Percentiles rank a stretch among this genome's conserved stretches.
Evolutionary conservation across 2,329 filamentous ascomycete species (phyloP).

Genomic region (Knoxdaviesia proteae): DNA sequence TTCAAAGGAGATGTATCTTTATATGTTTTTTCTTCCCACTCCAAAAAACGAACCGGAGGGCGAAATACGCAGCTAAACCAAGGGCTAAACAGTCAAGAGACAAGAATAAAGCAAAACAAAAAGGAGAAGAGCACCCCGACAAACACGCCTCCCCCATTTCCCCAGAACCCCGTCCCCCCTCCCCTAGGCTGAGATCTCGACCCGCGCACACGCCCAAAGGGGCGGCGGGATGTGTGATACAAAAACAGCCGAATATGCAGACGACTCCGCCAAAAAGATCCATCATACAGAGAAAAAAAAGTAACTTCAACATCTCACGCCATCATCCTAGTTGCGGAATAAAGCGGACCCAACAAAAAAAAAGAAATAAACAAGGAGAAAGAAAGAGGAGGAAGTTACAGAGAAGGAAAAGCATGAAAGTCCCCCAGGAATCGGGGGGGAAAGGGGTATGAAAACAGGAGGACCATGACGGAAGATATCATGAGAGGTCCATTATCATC

Average conservation of each 20-base stretch:
- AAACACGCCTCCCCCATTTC: not conserved
- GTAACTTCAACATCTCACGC: not conserved
- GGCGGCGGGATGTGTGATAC: no score
- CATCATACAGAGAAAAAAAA: not conserved
- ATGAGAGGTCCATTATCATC: no score
- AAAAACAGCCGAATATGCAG: no score
- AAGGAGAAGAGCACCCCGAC: conserved; percentile 1
- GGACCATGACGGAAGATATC: no score
- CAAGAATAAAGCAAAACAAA: conserved; percentile 1
- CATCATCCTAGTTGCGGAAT: not conserved
- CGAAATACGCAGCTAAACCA: no score
- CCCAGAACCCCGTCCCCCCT: no score
- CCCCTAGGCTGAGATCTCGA: no score
- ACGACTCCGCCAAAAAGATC: not conserved
- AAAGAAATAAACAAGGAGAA: not conserved
- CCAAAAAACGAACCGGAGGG: no score
- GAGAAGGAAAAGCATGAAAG: not conserved
- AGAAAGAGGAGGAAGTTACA: not conserved
- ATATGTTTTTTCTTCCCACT: no score
- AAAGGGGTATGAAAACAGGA: not conserved
- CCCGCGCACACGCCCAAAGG: no score
- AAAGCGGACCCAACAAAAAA: not conserved
- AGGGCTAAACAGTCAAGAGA: not conserved
- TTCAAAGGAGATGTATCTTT: no score
- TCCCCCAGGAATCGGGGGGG: not conserved